Conservation (phyloP, 148 eudicot genomes). For the Persicaria maculosa region DNA sequence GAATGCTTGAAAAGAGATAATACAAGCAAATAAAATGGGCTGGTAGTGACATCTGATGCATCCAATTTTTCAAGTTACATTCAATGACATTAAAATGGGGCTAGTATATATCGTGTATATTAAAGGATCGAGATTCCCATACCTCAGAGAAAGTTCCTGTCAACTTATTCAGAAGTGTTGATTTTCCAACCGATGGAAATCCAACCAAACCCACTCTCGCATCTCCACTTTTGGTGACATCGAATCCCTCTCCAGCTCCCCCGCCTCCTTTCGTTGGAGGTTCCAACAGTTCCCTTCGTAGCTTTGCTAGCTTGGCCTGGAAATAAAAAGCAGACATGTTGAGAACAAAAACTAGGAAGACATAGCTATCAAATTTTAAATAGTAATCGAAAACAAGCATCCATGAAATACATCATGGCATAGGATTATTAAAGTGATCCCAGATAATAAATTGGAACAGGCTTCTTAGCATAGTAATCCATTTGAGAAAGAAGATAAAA, state of each 20-base stretch:
- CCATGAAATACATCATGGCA: neutral
- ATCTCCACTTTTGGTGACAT: conserved; percentile 99
- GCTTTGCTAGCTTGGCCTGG: conserved; percentile 98
- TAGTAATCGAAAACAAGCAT: neutral
- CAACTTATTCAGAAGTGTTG: conserved; percentile 87
- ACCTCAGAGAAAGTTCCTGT: conserved; percentile 99
- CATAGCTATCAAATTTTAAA: neutral
- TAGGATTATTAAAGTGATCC: neutral
- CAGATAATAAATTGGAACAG: neutral
- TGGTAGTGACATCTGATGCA: neutral
- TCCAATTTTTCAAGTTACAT: neutral
- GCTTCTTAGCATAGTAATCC: neutral
- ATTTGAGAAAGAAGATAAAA: neutral
- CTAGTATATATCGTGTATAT: neutral
- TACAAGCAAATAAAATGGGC: neutral
- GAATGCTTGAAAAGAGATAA: neutral
- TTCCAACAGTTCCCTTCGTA: conserved; percentile 83
- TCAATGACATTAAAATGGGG: neutral
- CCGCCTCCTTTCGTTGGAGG: conserved; percentile 94
- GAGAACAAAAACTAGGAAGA: neutral
- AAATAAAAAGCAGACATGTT: conserved; percentile 6
- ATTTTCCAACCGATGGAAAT: conserved; percentile 98
- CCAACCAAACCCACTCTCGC: conserved; percentile 98
- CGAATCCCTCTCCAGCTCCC: conserved; percentile 99
- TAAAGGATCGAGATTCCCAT: neutral